phyloP scores from a whole-genome alignment of 129 eudicot species.

The Erigeron canadensis region DNA sequence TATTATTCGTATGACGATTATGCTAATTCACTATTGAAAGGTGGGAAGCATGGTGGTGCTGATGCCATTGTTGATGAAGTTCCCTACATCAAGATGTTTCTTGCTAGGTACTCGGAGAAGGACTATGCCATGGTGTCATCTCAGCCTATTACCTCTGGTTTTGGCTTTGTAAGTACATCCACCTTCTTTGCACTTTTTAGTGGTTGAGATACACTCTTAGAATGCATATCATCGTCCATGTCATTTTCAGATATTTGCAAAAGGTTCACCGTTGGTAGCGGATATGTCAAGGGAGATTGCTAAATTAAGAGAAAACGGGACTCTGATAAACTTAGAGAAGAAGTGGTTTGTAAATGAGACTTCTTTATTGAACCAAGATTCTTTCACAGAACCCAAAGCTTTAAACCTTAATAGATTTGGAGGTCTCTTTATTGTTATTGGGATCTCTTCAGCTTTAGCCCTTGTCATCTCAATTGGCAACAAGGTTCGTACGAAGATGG shows the following conservation, averaged over 20 bases:
- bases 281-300: slow-evolving; percentile 20
- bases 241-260: neutral
- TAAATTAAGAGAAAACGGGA: slow-evolving; percentile 14
- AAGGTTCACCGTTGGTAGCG: slow-evolving; percentile 13
- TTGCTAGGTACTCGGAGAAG: slow-evolving; percentile 18
- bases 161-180: slow-evolving; percentile 46
- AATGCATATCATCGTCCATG: too few species aligned
- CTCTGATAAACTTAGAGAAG: slow-evolving; percentile 11
- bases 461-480: neutral
- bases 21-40: slow-evolving; percentile 36
- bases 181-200: neutral
- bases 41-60: slow-evolving; percentile 42
- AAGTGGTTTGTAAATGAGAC: slow-evolving; percentile 19
- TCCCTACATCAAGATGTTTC: slow-evolving; percentile 38
- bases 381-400: slow-evolving; percentile 7
- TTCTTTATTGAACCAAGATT: slow-evolving; percentile 1
- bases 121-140: slow-evolving; percentile 44
- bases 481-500: slow-evolving; percentile 9
- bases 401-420: slow-evolving; percentile 14
- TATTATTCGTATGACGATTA: slow-evolving; percentile 25
- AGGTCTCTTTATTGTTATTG: slow-evolving; percentile 33
- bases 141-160: slow-evolving; percentile 32
- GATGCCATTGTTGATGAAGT: slow-evolving; percentile 36
- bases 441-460: slow-evolving; percentile 20
- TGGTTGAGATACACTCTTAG: too few species aligned